Evolutionary conservation across 2,329 filamentous ascomycete species (phyloP), one percentile per base, ranked within the genome.

Genomic region (Macrophomina phaseolina): DNA sequence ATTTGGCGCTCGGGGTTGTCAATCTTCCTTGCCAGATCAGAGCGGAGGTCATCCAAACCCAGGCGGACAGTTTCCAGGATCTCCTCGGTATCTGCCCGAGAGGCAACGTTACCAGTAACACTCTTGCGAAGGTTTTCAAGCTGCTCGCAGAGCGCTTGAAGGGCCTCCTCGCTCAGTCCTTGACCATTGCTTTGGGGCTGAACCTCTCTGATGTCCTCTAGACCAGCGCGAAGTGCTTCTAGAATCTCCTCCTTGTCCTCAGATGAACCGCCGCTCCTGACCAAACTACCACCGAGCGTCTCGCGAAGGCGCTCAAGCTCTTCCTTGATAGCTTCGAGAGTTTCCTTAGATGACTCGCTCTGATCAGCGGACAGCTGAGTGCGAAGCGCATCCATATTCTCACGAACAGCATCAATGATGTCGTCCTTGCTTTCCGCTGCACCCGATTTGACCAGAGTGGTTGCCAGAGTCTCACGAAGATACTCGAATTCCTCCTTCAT

Each of bases 401-500:
- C 78, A 30, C 78, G 88, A 2, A 94, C 81, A 9, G 89, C 87
- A 68, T 91, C 86, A 1, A 96, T 84, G 32, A 94, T 85, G 61
- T 94, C 91, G 42, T 91, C 85, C 58, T 85, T 87, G 64, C 88
- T 84, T 8, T 78, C 75, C 18, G 76, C 76, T 30, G 79, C 77
- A 18, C 81, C 81, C 4, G 80, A 78, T 61, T 77, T 80, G 53
- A 86, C 77, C 6, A 89, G 71, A 32, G 84, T 84, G 40, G 82
- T 80, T 8, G 84, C 81, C 58, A 90, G 78, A 1, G 82, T 84
- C 68, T 89, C 86, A 45, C 87, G 85, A 30, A 91, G 80, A 65
- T 85, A 82, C 63, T 87, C 85, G 58, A 91, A 84, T 71, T 91
- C 88, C 38, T 85, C 83, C 69, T 86, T 87, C 68, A 90, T 80